Percentiles rank a stretch among this genome's conserved stretches.
Conservation (phyloP, 1,139 yeast species). For the Sugiyamaella neomexicana region DNA sequence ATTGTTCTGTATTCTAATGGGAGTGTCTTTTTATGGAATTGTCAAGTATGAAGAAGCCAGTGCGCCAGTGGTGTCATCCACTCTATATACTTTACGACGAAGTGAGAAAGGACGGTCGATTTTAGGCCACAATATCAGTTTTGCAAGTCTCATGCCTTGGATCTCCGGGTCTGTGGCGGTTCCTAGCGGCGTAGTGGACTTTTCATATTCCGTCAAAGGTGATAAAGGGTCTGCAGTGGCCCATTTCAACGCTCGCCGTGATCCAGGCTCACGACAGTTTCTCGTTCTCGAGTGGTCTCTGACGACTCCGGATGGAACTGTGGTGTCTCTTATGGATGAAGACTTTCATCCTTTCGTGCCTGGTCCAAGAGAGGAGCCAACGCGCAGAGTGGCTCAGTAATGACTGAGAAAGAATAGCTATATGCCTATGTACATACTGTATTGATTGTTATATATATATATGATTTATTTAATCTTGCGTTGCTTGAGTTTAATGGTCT, state of each 20-base stretch:
- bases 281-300: constrained; percentile 42
- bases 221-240: constrained; percentile 37
- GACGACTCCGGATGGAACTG: constrained; percentile 34
- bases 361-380: constrained; percentile 38
- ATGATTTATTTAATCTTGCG: constrained; percentile 78
- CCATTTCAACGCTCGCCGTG: constrained; percentile 41
- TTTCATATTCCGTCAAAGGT: constrained; percentile 71
- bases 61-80: constrained; percentile 85
- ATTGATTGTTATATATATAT: neutral
- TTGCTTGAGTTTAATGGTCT: constrained; percentile 85
- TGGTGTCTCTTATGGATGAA: constrained; percentile 38
- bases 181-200: constrained; percentile 75
- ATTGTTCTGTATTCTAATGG: constrained; percentile 64
- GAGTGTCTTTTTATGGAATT: constrained; percentile 64
- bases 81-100: constrained; percentile 80
- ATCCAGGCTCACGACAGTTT: constrained; percentile 34
- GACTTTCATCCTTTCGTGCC: constrained; percentile 42
- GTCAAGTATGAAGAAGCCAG: constrained; percentile 90
- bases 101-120: constrained; percentile 62
- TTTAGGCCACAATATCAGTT: constrained; percentile 76
- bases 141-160: constrained; percentile 80
- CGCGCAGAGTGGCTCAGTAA: constrained; percentile 25
- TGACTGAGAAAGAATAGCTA: neutral
- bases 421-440: constrained; percentile 14
- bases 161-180: constrained; percentile 81